Conservation (phyloP, 2,329 filamentous ascomycete genomes). For the Xylariaceae sp. region DNA sequence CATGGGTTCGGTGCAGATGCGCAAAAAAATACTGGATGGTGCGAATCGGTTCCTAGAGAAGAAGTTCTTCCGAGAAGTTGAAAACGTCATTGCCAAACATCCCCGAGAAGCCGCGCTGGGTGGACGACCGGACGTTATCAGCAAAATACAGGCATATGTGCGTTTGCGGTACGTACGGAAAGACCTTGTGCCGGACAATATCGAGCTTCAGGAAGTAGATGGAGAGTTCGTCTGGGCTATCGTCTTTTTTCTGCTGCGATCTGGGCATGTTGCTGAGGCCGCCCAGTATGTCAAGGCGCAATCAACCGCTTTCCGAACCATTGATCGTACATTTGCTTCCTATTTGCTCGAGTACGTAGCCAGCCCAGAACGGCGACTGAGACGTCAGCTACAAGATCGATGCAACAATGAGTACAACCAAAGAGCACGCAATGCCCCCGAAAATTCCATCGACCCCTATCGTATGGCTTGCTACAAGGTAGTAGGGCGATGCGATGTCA, state of each 20-base stretch:
- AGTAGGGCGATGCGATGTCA: slow-evolving; percentile 77
- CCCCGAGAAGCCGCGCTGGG: slow-evolving; percentile 88
- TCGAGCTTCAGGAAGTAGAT: slow-evolving; percentile 78
- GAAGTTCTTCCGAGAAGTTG: slow-evolving; percentile 78
- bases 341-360: slow-evolving; percentile 87
- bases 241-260: slow-evolving; percentile 88
- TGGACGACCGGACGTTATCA: slow-evolving; percentile 84
- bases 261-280: slow-evolving; percentile 83
- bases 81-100: slow-evolving; percentile 78
- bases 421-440: slow-evolving; percentile 80
- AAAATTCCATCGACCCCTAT: slow-evolving; percentile 90
- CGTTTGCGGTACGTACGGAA: slow-evolving; percentile 79
- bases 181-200: slow-evolving; percentile 81
- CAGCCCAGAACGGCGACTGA: slow-evolving; percentile 76
- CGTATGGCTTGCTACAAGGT: slow-evolving; percentile 98
- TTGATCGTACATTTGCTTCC: slow-evolving; percentile 86
- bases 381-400: slow-evolving; percentile 79
- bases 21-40: slow-evolving; percentile 80
- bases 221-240: slow-evolving; percentile 92
- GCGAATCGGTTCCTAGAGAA: slow-evolving; percentile 81
- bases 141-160: slow-evolving; percentile 92
- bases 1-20: slow-evolving; percentile 66
- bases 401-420: slow-evolving; percentile 91
- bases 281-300: slow-evolving; percentile 84
- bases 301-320: slow-evolving; percentile 80